These are phyloP conservation scores for Aspergillus arachidicola DNA, from an alignment of 2,329 filamentous ascomycete species.

Conservation along the genomic window DNA sequence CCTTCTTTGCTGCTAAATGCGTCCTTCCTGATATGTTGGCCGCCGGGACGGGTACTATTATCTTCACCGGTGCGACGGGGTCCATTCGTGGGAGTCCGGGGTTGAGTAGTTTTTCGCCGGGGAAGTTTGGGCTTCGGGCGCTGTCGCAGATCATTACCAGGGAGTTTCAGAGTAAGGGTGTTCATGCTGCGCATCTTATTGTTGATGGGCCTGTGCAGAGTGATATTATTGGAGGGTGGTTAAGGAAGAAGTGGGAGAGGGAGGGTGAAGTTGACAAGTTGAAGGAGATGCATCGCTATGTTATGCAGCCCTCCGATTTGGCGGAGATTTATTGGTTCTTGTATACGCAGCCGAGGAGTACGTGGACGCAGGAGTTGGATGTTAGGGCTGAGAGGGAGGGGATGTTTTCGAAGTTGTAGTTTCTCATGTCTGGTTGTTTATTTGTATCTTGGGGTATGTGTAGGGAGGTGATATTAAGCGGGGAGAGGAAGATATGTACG, in stretches of 20 bases:
- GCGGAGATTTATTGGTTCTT: conserved; percentile 20
- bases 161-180: conserved; percentile 17
- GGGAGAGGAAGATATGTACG: not conserved
- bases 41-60: conserved; percentile 11
- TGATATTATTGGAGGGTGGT: conserved; percentile 14
- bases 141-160: conserved; percentile 19
- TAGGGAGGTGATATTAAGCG: too few relatives aligned
- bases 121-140: conserved; percentile 19
- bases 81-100: conserved; percentile 19
- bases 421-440: not conserved
- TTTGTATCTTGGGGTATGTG: too few relatives aligned
- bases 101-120: conserved; percentile 18
- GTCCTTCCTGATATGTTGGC: conserved; percentile 19
- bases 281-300: conserved; percentile 17
- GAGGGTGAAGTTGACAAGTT: conserved; percentile 13
- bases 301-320: conserved; percentile 21
- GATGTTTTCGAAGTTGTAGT: conserved; percentile 22
- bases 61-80: conserved; percentile 20
- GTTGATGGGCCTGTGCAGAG: conserved; percentile 23
- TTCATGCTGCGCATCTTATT: conserved; percentile 20
- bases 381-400: conserved; percentile 18
- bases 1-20: conserved; percentile 15
- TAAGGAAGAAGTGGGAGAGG: conserved; percentile 17
- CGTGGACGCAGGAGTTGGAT: conserved; percentile 24
- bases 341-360: conserved; percentile 19